Evolutionary conservation across 2,329 filamentous ascomycete species (phyloP), one percentile per base, ranked within the genome.

Genomic region (Scedosporium dehoogii): DNA sequence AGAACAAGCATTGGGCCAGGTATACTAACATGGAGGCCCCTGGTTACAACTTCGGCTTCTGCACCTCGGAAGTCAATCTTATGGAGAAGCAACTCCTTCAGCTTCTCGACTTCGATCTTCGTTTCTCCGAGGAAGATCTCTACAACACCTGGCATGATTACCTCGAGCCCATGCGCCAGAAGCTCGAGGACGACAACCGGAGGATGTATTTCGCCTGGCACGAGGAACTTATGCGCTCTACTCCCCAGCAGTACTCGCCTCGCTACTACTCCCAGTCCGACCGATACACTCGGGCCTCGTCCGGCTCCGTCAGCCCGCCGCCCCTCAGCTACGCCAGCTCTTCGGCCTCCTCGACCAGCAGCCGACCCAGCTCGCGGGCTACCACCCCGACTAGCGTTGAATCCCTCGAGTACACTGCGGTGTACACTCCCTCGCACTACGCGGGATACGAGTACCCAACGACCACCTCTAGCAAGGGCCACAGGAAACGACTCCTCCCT

Each of bases 1-100:
- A 97, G 87, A 99, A 99, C 85, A 97, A 97, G 86, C 94, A 99
- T 82, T 99, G 94, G 94, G 92, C 94, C 67, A 88, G 87, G 70
- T 99, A 97, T 81, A 96, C 89, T 64, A 79, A 87, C 70, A 87
- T 96, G 68, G 88, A 81, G 73, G 85, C 86, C 10, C 78, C 81
- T 7, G 72, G 69, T 65, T 81, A 79, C 72, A 85, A 81, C 71
- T 99, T 97, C 71, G 90, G 92, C 69, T 97, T 99, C 81, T 93
- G 87, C 70, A 83, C 92, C 68, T 94, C 91, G 42, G 94, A 99
- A 78, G 94, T 99, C 70, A 99, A 99, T 80, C 83, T 97, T 65
- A 99, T 99, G 94, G 94, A 99, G 83, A 96, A 96, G 83, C 94
- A 99, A 78, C 84, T 99, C 33, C 87, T 99, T 60, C 94, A 91